These are phyloP conservation scores for Heterobasidion occidentale DNA, from an alignment of 1,284 basidiomycete genomes.

Conservation along the genomic window DNA sequence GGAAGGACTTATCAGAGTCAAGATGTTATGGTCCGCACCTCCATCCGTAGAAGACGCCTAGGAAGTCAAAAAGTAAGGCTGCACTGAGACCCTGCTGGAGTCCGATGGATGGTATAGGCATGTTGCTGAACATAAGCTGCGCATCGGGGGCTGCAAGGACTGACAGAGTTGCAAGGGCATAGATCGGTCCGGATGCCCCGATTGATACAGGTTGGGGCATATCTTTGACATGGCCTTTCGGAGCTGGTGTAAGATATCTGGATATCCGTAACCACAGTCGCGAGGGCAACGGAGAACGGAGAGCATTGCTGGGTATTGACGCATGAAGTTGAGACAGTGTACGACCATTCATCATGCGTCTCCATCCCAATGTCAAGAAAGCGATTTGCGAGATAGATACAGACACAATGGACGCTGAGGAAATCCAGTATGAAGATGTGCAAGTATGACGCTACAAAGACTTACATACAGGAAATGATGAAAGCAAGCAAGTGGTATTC, in stretches of 20 bases:
- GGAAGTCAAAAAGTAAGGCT: constrained; percentile 61
- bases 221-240: constrained; percentile 19
- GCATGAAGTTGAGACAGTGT: too few species aligned
- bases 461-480: background rate
- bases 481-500: background rate
- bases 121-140: constrained; percentile 69
- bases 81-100: constrained; percentile 74
- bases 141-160: constrained; percentile 82
- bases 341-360: too few species aligned
- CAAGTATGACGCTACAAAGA: background rate
- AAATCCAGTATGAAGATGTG: background rate
- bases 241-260: constrained; percentile 41
- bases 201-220: constrained; percentile 56
- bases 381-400: constrained; percentile 54
- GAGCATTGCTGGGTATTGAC: background rate
- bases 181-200: constrained; percentile 84
- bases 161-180: constrained; percentile 68
- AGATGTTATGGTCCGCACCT: constrained; percentile 35
- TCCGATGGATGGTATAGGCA: constrained; percentile 70
- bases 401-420: constrained; percentile 61
- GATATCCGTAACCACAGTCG: constrained; percentile 32
- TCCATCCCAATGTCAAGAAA: too few species aligned
- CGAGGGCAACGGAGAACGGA: background rate
- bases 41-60: constrained; percentile 80
- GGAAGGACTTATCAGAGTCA: background rate